These are phyloP conservation scores for Xylaria sp. DNA, from an alignment of 2,329 filamentous ascomycete genomes.

Conservation along the genomic window DNA sequence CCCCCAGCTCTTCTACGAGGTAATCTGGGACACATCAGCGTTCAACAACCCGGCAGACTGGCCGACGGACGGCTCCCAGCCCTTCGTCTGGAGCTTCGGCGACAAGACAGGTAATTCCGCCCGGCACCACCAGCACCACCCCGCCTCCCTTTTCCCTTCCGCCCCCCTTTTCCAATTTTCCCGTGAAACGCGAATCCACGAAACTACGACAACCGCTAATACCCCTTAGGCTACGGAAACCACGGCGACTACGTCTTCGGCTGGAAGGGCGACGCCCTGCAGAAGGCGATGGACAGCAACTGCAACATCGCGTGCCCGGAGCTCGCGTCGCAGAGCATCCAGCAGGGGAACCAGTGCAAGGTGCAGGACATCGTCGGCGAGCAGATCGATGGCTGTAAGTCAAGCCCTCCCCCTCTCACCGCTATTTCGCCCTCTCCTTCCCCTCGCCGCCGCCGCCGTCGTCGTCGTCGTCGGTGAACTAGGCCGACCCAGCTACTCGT, in stretches of 20 bases:
- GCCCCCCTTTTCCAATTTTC: neutral
- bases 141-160: no score
- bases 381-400: slow-evolving; percentile 38
- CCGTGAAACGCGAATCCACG: neutral
- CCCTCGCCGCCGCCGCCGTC: neutral
- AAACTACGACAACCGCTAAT: neutral
- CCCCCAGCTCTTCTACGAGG: slow-evolving; percentile 70
- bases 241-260: slow-evolving; percentile 41
- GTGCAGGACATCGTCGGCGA: slow-evolving; percentile 31
- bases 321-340: slow-evolving; percentile 33
- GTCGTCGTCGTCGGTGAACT: no score
- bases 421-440: neutral
- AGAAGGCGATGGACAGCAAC: slow-evolving; percentile 38
- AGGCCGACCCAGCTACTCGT: no score
- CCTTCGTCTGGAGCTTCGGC: slow-evolving; percentile 41
- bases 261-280: slow-evolving; percentile 37
- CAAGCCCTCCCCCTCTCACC: neutral
- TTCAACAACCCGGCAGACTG: slow-evolving; percentile 46
- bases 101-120: slow-evolving; percentile 23
- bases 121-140: neutral
- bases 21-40: slow-evolving; percentile 59
- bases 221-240: slow-evolving; percentile 27
- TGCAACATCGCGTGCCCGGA: slow-evolving; percentile 34
- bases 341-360: slow-evolving; percentile 33
- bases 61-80: slow-evolving; percentile 47